These are phyloP conservation scores for Pisolithus tinctorius DNA, from an alignment of 768 basidiomycete genomes.

Conservation along the genomic window DNA sequence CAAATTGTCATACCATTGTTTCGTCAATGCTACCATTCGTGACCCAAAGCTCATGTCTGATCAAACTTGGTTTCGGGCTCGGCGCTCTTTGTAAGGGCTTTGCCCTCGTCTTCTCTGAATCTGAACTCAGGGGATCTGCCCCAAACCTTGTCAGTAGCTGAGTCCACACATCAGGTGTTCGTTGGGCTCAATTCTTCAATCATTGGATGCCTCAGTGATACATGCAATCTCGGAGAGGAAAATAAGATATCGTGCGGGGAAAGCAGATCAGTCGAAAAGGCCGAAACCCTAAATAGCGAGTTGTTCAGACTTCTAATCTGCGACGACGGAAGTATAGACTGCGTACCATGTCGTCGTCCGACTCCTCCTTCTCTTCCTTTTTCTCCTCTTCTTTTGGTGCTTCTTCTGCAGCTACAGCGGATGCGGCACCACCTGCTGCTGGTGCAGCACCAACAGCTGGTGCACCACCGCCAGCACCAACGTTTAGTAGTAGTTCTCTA, in stretches of 20 bases:
- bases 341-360: constrained; percentile 84
- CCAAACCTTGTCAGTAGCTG: too few relatives aligned
- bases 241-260: constrained; percentile 22
- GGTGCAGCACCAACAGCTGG: constrained; percentile 59
- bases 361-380: constrained; percentile 85
- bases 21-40: too few relatives aligned
- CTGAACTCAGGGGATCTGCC: too few relatives aligned
- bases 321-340: neutral
- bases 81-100: too few relatives aligned
- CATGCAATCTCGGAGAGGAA: neutral
- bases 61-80: too few relatives aligned
- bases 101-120: too few relatives aligned
- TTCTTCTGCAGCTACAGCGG: constrained; percentile 63
- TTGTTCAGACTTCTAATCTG: neutral
- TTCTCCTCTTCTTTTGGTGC: constrained; percentile 70
- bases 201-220: constrained; percentile 1
- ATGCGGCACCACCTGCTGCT: constrained; percentile 50
- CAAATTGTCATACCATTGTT: too few relatives aligned
- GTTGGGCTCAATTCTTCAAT: neutral
- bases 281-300: constrained; percentile 73
- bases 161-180: too few relatives aligned
- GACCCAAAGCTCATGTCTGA: too few relatives aligned
- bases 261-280: constrained; percentile 75
- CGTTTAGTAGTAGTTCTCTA: constrained; percentile 91
- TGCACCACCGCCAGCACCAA: constrained; percentile 87